These are phyloP conservation scores for Boeremia exigua DNA, from an alignment of 2,329 filamentous ascomycete genomes.

Conservation along the genomic window DNA sequence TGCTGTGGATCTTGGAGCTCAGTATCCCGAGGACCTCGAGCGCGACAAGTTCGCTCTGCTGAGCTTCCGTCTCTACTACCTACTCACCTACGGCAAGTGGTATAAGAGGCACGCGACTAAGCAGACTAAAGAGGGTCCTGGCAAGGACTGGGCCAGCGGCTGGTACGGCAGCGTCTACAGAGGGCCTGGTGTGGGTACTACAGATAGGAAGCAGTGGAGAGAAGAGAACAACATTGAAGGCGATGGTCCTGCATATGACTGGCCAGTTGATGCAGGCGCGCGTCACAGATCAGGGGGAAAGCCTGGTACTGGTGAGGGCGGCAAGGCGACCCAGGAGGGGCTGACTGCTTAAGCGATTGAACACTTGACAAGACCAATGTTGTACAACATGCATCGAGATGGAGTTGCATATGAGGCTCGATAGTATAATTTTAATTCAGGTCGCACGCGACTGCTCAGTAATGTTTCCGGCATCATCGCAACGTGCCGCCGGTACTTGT, in stretches of 20 bases:
- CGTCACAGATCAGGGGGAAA: constrained; percentile 12
- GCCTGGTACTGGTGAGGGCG: constrained; percentile 13
- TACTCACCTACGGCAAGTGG: constrained; percentile 67
- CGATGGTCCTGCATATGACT: constrained; percentile 19
- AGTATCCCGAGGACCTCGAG: constrained; percentile 68
- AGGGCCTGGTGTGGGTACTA: constrained; percentile 62
- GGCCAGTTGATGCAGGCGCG: constrained; percentile 23
- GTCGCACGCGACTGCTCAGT: background rate
- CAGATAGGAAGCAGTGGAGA: constrained; percentile 63
- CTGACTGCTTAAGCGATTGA: constrained; percentile 3
- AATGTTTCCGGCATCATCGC: background rate
- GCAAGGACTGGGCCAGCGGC: constrained; percentile 63
- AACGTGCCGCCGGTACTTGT: background rate
- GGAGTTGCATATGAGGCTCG: constrained; percentile 2
- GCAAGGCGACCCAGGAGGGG: constrained; percentile 12
- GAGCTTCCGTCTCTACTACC: constrained; percentile 66
- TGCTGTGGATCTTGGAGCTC: constrained; percentile 70
- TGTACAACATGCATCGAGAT: background rate
- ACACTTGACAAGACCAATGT: background rate
- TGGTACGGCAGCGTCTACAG: constrained; percentile 65
- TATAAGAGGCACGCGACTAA: constrained; percentile 55
- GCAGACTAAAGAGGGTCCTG: constrained; percentile 55
- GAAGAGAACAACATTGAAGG: constrained; percentile 48
- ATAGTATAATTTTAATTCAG: constrained; percentile 11
- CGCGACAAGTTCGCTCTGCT: constrained; percentile 67